Evolutionary conservation across 2,329 filamentous ascomycete species (phyloP), one percentile per base, ranked within the genome.

Genomic region (Pestalotiopsis sp.): DNA sequence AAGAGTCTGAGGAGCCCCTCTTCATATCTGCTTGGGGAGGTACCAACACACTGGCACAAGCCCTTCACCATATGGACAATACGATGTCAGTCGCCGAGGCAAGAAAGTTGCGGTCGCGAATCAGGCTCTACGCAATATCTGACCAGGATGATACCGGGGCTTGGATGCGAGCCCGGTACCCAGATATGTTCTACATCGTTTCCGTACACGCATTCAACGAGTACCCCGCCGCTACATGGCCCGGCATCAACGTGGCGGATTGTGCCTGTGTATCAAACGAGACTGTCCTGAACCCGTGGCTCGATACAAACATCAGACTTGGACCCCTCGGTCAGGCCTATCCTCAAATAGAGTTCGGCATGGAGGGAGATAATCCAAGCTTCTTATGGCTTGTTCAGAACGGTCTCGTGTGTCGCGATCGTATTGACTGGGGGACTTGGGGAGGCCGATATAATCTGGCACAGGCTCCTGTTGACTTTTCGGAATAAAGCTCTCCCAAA

Each of bases 1-100:
- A 81, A 38, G 74, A 77, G n/a, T 80, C 78, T 1, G 75, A 77
- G 1, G 77, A 83, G 12, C 83, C 84, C 0, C 78, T 87, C 4
- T 87, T 83, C 81, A 74, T 86, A 2, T 79, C 84, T 3, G 79
- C 78, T 71, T 87, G 85, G 85, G 85, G 84, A 14, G 85, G 85
- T 25, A 81, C 83, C 13, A 86, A 85, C 67, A 81, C 82, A 0
- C 80, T 87, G 1, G 85, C 84, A 3, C 79, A 85, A 68, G 83
- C 81, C 1, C 76, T 87, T 13, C 74, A 80, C 27, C 76, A 82
- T 11, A 78, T 83, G 59, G 77, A 79, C 23, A 2, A 23, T 23
- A 13, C 38, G 38, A 39, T 39, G 38, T 39, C 38, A 39, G 23
- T 23, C 23, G 23, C 23, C 39, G 78, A 83, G 2, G 72, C 78